Evolutionary conservation across 2,329 filamentous ascomycete species (phyloP).

Genomic region (Neofusicoccum sp.): DNA sequence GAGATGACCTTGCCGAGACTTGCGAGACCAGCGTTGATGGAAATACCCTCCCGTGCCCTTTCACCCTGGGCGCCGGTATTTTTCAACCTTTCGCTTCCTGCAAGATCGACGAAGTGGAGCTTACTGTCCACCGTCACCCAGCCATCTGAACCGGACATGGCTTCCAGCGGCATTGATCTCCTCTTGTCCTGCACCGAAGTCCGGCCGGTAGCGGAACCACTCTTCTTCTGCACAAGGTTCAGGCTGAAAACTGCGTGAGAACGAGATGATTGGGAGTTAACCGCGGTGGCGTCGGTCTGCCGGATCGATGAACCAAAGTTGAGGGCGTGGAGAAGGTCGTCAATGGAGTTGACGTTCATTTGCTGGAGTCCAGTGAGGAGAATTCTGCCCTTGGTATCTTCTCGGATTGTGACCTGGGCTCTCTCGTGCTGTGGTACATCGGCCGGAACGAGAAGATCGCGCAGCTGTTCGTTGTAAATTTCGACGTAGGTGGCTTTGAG

Average conservation of each 20-base stretch:
- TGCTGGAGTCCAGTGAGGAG: constrained; percentile 87
- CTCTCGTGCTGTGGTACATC: constrained; percentile 67
- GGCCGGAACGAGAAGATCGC: constrained; percentile 84
- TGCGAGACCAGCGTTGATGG: constrained; percentile 93
- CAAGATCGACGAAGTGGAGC: constrained; percentile 95
- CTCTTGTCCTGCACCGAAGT: constrained; percentile 71
- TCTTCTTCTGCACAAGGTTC: constrained; percentile 85
- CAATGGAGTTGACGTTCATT: constrained; percentile 83
- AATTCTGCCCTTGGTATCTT: constrained; percentile 93
- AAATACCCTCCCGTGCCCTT: constrained; percentile 91
- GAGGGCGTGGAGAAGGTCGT: constrained; percentile 84
- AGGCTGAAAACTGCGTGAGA: constrained; percentile 97
- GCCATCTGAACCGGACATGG: constrained; percentile 63
- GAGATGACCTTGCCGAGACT: constrained; percentile 97
- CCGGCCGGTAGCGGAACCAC: constrained; percentile 39
- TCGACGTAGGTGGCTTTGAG: constrained; percentile 89
- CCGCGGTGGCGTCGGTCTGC: constrained; percentile 94
- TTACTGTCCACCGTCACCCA: constrained; percentile 94
- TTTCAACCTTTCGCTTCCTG: constrained; percentile 93
- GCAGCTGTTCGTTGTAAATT: constrained; percentile 96
- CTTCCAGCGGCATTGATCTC: constrained; percentile 80
- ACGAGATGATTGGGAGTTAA: constrained; percentile 95
- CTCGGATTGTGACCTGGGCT: constrained; percentile 80
- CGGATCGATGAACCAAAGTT: constrained; percentile 92
- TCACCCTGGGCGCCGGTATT: constrained; percentile 96